Evolutionary conservation across 371 early-diverging fungal species (phyloP), one percentile per base, ranked within the genome.

Genomic region (Actinomortierella wolfii): DNA sequence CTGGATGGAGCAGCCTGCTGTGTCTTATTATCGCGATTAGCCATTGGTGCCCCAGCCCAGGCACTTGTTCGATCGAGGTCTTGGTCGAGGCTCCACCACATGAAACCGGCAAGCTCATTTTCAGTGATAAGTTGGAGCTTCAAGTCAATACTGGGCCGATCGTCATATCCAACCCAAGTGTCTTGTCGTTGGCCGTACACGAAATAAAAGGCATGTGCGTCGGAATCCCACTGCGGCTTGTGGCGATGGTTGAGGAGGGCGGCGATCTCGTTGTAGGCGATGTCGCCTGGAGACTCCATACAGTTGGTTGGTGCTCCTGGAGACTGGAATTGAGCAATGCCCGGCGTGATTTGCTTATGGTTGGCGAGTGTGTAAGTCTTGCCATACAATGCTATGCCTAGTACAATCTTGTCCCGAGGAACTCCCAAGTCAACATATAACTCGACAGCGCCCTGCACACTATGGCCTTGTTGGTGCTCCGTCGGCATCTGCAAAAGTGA

Each of bases 361-460:
- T 63, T 44, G 7, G 59, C 13, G 23, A 68, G 60, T 15, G 59
- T 17, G 23, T 56, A 63, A 1, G 63, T 68, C n/a, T 68, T 68
- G n/a, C 92, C 93, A 64, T 93, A 94, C 56, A 90, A 73, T 1
- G 86, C 85, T 11, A 88, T 64, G 9, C 95, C 92, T 52, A 95
- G 81, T 1, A 93, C 90, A 11, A 96, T 56, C 67, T 94, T 94
- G 28, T 83, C 54, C 0, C 90, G 78, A 1, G 92, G 91, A 7
- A 92, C 85, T 11, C 93, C 94, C 15, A 76, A 69, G 29, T 64
- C 56, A 20, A 93, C 60, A 60, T 87, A 90, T 51, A 83, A 77
- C 11, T 85, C 80, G 17, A 94, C 85, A 2, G 91, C 87, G 20
- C 79, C 80, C 23, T 87, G 75, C 43, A 88, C 86, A 18, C 63